These are phyloP conservation scores for Botrytis elliptica DNA, from an alignment of 2,329 filamentous ascomycete species.

Conservation along the genomic window DNA sequence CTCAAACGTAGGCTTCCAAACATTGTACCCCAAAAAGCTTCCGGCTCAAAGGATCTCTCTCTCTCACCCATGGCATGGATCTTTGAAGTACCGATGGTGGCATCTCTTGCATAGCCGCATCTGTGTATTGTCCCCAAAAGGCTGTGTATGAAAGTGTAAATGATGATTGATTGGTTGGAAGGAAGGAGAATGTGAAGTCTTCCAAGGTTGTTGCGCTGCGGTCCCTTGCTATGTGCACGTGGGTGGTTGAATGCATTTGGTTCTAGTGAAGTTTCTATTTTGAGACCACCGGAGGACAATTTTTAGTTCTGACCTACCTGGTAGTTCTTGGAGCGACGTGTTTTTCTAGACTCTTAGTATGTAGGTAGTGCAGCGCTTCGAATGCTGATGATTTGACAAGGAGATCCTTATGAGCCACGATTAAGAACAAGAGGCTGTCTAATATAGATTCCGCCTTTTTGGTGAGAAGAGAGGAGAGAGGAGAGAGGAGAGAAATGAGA, in stretches of 20 bases:
- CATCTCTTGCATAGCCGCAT: constrained; percentile 7
- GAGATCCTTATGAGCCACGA: not conserved
- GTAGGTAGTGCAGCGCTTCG: not conserved
- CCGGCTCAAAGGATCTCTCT: not conserved
- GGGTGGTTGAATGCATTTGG: not conserved
- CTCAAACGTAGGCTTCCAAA: not conserved
- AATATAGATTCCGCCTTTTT: not conserved
- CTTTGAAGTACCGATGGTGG: not conserved
- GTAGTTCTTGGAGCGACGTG: not conserved
- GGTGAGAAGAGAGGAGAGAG: no score
- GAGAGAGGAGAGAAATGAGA: no score
- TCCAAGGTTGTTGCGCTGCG: not conserved
- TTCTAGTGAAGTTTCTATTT: constrained; percentile 5
- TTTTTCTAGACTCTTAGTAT: not conserved
- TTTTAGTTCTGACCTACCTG: not conserved
- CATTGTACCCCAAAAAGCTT: not conserved
- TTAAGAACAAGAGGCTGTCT: not conserved
- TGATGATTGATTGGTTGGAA: not conserved
- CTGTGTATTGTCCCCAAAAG: not conserved
- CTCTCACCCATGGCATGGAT: not conserved
- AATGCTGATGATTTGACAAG: not conserved
- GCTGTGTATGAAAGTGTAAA: not conserved
- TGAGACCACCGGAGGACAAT: not conserved
- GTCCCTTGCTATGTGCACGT: not conserved
- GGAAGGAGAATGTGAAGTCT: not conserved